Conservation (phyloP, 805 yeast genomes). For the Ogataea corticis region DNA sequence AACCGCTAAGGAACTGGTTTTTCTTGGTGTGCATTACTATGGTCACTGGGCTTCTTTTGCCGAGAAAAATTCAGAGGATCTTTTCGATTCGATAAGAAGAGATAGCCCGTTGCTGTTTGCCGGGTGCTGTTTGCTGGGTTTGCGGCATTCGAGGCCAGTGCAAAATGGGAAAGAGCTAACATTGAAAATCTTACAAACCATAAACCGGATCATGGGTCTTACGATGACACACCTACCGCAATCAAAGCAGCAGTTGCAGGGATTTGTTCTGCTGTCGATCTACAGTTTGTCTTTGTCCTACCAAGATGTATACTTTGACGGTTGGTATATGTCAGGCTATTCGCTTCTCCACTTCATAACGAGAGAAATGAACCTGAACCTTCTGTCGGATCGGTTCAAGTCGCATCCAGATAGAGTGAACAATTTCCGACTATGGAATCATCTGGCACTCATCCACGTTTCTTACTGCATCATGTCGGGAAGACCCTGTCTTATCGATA, state of each 20-base stretch:
- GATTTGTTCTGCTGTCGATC: constrained; percentile 59
- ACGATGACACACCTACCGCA: constrained; percentile 46
- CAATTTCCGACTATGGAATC: constrained; percentile 67
- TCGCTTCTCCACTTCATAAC: constrained; percentile 65
- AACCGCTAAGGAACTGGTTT: constrained; percentile 48
- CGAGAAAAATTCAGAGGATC: constrained; percentile 41
- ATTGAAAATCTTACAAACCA: constrained; percentile 43
- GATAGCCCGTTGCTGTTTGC: constrained; percentile 62
- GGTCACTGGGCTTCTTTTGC: constrained; percentile 74
- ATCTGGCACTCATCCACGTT: constrained; percentile 63
- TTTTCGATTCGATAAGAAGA: constrained; percentile 47
- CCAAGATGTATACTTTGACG: constrained; percentile 55
- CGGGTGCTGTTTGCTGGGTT: constrained; percentile 58
- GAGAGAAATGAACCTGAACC: constrained; percentile 40
- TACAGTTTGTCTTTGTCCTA: constrained; percentile 60
- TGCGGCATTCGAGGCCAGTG: constrained; percentile 40
- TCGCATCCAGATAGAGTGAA: constrained; percentile 37
- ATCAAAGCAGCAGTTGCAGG: constrained; percentile 56
- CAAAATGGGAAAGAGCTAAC: constrained; percentile 32
- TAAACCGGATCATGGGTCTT: constrained; percentile 21
- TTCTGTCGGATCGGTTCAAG: constrained; percentile 26
- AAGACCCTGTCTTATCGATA: constrained; percentile 66
- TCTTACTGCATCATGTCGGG: constrained; percentile 65
- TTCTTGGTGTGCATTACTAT: constrained; percentile 54
- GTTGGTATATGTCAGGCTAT: constrained; percentile 66